phyloP scores from a whole-genome alignment of 352 stramenopile genomes.

The Phytopythium litorale region DNA sequence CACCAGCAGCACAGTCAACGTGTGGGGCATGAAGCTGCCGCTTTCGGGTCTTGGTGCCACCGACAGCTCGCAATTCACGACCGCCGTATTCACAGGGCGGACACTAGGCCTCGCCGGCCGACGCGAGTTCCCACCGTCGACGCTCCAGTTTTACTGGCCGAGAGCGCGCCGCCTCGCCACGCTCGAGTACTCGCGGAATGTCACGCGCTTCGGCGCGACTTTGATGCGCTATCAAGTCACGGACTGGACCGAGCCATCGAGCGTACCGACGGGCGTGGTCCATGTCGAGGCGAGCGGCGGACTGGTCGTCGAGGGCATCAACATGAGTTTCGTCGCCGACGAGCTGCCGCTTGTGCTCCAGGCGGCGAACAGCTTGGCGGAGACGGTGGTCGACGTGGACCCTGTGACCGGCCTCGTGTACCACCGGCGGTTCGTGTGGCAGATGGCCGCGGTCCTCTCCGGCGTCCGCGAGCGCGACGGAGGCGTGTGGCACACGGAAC shows the following conservation, averaged over 20 bases:
- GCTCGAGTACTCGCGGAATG: slow-evolving; percentile 33
- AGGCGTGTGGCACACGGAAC: slow-evolving; percentile 35
- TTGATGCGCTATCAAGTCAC: slow-evolving; percentile 43
- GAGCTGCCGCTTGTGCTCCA: slow-evolving; percentile 36
- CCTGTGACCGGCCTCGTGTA: slow-evolving; percentile 39
- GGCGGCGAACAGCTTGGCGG: neutral
- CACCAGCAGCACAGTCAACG: slow-evolving; percentile 17
- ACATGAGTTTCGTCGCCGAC: slow-evolving; percentile 42
- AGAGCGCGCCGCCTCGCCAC: slow-evolving; percentile 38
- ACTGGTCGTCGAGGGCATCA: slow-evolving; percentile 16
- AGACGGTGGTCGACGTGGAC: slow-evolving; percentile 44
- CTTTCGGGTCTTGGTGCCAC: slow-evolving; percentile 27
- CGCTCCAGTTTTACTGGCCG: slow-evolving; percentile 54
- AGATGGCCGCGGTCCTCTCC: slow-evolving; percentile 20
- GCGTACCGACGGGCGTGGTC: slow-evolving; percentile 21
- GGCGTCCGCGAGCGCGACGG: slow-evolving; percentile 10
- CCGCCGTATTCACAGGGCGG: slow-evolving; percentile 22
- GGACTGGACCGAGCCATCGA: slow-evolving; percentile 33
- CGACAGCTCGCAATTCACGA: slow-evolving; percentile 61
- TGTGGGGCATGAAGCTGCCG: slow-evolving; percentile 24
- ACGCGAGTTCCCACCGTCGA: slow-evolving; percentile 29
- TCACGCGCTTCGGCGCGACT: slow-evolving; percentile 44
- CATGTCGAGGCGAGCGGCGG: neutral
- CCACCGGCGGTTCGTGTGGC: slow-evolving; percentile 50
- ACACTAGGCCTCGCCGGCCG: slow-evolving; percentile 11